Conservation (phyloP, 2,329 filamentous ascomycete genomes). For the Aspergillus quadrilineatus region DNA sequence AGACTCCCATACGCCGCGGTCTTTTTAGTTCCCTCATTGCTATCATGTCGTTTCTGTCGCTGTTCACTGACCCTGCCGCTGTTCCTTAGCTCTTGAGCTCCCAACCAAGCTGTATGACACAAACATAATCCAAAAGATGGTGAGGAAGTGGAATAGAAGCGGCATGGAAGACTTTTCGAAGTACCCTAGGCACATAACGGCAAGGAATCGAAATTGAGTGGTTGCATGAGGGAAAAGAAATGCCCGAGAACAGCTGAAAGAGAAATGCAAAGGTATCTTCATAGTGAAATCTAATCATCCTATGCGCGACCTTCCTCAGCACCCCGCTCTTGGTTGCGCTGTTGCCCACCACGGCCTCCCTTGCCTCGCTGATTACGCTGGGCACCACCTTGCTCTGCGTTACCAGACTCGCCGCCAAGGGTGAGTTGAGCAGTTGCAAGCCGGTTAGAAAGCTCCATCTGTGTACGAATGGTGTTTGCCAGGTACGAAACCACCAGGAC, state of each 20-base stretch:
- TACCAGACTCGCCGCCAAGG: constrained; percentile 49
- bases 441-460: constrained; percentile 96
- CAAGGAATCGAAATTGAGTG: constrained; percentile 7
- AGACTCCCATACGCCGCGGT: constrained; percentile 38
- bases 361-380: constrained; percentile 42
- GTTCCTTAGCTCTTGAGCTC: neutral
- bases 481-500: constrained; percentile 97
- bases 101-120: neutral
- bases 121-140: constrained; percentile 1
- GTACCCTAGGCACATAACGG: constrained; percentile 19
- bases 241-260: constrained; percentile 20
- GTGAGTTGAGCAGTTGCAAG: constrained; percentile 76
- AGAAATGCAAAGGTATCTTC: constrained; percentile 21
- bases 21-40: constrained; percentile 17
- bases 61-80: neutral
- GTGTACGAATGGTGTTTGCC: constrained; percentile 96
- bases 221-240: constrained; percentile 18
- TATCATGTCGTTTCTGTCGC: constrained; percentile 7
- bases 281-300: constrained; percentile 20
- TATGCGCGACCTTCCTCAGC: constrained; percentile 41
- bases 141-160: constrained; percentile 8
- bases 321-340: constrained; percentile 39
- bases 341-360: constrained; percentile 40
- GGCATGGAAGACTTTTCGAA: constrained; percentile 17
- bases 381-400: constrained; percentile 38